Base-by-base conservation (phyloP, 176 grass and related monocot genomes). In the Zoysia pacifica region DNA sequence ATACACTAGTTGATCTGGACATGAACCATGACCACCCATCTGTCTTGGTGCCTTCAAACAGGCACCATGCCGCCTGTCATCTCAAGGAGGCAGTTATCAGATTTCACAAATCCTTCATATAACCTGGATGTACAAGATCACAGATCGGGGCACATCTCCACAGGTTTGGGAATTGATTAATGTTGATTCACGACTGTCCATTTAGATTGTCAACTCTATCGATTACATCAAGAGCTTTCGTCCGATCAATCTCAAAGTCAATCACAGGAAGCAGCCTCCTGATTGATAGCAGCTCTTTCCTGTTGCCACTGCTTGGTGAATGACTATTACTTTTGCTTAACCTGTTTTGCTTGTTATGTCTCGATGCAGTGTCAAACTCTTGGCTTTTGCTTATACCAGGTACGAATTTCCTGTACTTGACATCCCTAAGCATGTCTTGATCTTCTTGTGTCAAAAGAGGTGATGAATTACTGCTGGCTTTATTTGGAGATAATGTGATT, bases 361-460 rank as follows among this genome's bases (percentile, higher is more conserved):
- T 94, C 48, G 73, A 65, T 36, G 70, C 84, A n/a, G 63, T 87
- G 62, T 87, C 92, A 56, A 98, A 94, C 88, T 98, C 92, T 82
- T 98, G 96, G 73, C 96, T 98, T 80, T 89, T 98, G 83, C 96
- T 98, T 62, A 94, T 87, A 70, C 96, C 92, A 16, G 96, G 96
- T 59, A 90, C 78, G 65, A 94, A 90, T 70, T 98, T 94, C 83
- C 79, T 89, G 72, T 87, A 91, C 56, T 93, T 98, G 62, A 98
- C 96, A 51, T 87, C 88, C 67, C 60, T 87, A 79, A 98, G 81
- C 96, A 98, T 94, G 81, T 93, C 92, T 89, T 98, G 92, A 66
- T 98, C 96, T 89, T 98, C 92, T 86, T 82, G 90, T 4, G 89
- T 93, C 70, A 98, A 74, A 41, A 84, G 51, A 73, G 88, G 71